A percentile compares a stretch with the other conserved stretches of the same genome.
These are phyloP conservation scores for Gamarada debralockiae DNA, from an alignment of 495 filamentous ascomycete genomes.

Conservation along the genomic window DNA sequence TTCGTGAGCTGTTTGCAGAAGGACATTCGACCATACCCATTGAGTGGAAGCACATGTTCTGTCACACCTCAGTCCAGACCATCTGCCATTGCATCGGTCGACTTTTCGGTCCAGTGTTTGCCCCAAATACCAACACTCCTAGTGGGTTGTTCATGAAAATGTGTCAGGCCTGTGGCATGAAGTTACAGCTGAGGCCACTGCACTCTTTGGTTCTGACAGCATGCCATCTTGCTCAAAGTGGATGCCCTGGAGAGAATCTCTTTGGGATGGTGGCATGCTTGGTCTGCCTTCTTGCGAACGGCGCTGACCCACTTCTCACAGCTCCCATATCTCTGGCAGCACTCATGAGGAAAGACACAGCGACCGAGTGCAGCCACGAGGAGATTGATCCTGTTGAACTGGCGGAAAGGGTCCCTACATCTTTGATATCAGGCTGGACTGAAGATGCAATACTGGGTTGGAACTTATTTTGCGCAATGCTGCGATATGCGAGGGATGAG, in stretches of 20 bases:
- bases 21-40: conserved; percentile 25
- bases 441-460: conserved; percentile 10
- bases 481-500: conserved; percentile 9
- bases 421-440: conserved; percentile 10
- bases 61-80: conserved; percentile 36
- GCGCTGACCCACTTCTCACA: conserved; percentile 15
- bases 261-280: conserved; percentile 38
- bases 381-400: conserved; percentile 9
- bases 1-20: conserved; percentile 14
- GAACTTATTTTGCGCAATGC: conserved; percentile 13
- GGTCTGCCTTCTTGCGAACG: conserved; percentile 31
- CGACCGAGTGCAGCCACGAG: conserved; percentile 1
- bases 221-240: conserved; percentile 28
- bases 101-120: conserved; percentile 23
- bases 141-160: conserved; percentile 34
- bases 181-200: conserved; percentile 32
- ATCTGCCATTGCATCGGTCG: conserved; percentile 31
- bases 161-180: conserved; percentile 29
- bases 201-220: conserved; percentile 33
- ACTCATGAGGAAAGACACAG: conserved; percentile 5
- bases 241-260: conserved; percentile 31
- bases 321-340: conserved; percentile 16
- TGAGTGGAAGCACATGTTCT: conserved; percentile 40
- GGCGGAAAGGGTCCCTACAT: conserved; percentile 6
- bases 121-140: conserved; percentile 26